A percentile compares a stretch with the other conserved stretches of the same genome.
Evolutionary conservation across 345 rosid genomes (phyloP).

Genomic region (Dipteronia sinensis): DNA sequence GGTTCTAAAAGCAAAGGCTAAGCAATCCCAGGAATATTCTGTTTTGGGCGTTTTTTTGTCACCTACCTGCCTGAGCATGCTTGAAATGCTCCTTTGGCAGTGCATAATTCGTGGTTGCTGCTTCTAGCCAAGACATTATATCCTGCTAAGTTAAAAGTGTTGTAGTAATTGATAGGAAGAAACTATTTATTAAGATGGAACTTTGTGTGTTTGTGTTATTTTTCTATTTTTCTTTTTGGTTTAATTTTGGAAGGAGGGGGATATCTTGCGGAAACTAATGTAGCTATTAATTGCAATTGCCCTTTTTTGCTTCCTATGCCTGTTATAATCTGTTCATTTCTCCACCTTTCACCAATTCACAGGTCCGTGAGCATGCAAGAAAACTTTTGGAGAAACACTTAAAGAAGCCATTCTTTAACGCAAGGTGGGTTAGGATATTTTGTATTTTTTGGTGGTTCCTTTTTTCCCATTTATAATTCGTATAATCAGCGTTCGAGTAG

Average conservation of each 20-base stretch:
- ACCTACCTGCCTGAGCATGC: background rate
- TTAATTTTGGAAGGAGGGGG: background rate
- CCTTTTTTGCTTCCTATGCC: background rate
- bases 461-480: background rate
- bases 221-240: background rate
- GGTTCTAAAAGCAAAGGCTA: background rate
- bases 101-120: background rate
- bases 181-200: background rate
- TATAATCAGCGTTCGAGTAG: background rate
- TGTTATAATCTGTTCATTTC: constrained; percentile 13
- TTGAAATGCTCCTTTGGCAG: background rate
- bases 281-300: background rate
- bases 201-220: background rate
- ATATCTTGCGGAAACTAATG: background rate
- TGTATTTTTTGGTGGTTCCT: background rate
- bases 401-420: constrained; percentile 81
- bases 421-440: constrained; percentile 47
- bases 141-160: background rate
- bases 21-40: background rate
- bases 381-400: constrained; percentile 88
- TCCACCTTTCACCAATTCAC: constrained; percentile 12
- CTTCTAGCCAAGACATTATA: background rate
- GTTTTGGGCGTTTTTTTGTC: background rate
- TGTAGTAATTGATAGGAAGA: background rate
- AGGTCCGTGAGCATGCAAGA: constrained; percentile 96